Base-by-base conservation (phyloP, 2,329 filamentous ascomycete species). In the Thielaviopsis cerberus region DNA sequence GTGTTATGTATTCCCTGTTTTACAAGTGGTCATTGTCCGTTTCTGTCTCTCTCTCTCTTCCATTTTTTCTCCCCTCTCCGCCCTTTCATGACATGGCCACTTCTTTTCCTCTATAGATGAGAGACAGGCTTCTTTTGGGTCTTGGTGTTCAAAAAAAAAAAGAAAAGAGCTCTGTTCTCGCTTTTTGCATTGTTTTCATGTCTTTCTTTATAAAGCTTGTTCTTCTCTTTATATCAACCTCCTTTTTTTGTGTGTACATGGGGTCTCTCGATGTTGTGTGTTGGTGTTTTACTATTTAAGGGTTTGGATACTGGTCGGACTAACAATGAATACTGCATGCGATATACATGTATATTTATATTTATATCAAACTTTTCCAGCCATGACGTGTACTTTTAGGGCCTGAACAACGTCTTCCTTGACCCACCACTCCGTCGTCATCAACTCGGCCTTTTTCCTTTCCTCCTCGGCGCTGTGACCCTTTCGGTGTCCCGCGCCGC, bases 331-430 rank as follows among this genome's bases (percentile, higher is more conserved):
- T n/a, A n/a, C n/a, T n/a, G n/a, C n/a, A n/a, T n/a, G n/a, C n/a
- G n/a, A n/a, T n/a, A n/a, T n/a, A n/a, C n/a, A n/a, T n/a, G n/a
- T n/a, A n/a, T n/a, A n/a, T n/a, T n/a, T n/a, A n/a, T 45, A 34
- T 13, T 11, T 11, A 54, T 54, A 41, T 53, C 45, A 57, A 26
- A 57, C 13, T 41, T 26, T 23, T n/a, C 37, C 51, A 17, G 51
- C 23, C 34, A 53, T 57, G 15, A 78, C 72, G 63, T 69, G 73
- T 0, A 78, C 77, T 67, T 79, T 80, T 52, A 81, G 65, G 41
- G 70, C 69, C 65, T 81, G 78, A 15, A 81, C 71, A 5, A 76
- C 73, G 45, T 74, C 75, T 56, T 79, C 76, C 55, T 74, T 67
- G 65, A 81, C 69, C 78, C 78, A 81, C 70, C 78, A 80, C 1